Evolutionary conservation across 2,329 filamentous ascomycete species (phyloP).

Genomic region (Cercospora citrullina): DNA sequence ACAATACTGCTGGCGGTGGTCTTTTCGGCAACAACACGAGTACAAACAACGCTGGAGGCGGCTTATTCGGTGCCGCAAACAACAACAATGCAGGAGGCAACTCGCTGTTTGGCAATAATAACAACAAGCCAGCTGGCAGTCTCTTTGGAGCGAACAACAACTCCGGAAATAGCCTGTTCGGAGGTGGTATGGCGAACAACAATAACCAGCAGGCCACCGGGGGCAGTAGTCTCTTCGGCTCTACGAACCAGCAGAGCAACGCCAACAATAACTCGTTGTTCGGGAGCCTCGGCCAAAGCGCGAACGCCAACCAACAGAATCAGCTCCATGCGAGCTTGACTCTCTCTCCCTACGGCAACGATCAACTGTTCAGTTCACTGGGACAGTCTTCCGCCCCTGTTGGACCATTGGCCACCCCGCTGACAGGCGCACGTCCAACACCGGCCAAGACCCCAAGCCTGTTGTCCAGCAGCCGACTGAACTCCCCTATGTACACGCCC

Average conservation of each 20-base stretch:
- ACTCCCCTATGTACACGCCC: slow-evolving; percentile 76
- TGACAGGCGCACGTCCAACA: slow-evolving; percentile 61
- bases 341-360: slow-evolving; percentile 85
- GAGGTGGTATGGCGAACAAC: slow-evolving; percentile 37
- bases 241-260: slow-evolving; percentile 43
- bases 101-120: slow-evolving; percentile 38
- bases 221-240: slow-evolving; percentile 44
- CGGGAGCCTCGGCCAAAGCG: slow-evolving; percentile 44
- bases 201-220: slow-evolving; percentile 41
- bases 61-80: slow-evolving; percentile 42
- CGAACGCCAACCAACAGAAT: slow-evolving; percentile 54
- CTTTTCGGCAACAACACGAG: slow-evolving; percentile 41
- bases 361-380: slow-evolving; percentile 79
- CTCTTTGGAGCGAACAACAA: slow-evolving; percentile 44
- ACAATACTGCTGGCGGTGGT: slow-evolving; percentile 40
- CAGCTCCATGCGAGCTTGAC: slow-evolving; percentile 63
- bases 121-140: slow-evolving; percentile 45
- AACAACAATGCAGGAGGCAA: slow-evolving; percentile 28
- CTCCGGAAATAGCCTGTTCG: slow-evolving; percentile 38
- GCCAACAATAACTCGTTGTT: slow-evolving; percentile 53
- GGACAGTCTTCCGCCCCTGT: slow-evolving; percentile 67
- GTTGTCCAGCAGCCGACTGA: slow-evolving; percentile 40
- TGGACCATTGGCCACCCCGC: slow-evolving; percentile 86
- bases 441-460: slow-evolving; percentile 35
- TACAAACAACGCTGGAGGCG: slow-evolving; percentile 32